Base-by-base conservation (phyloP, 768 basidiomycete species). In the Gloeophyllum trabeum region DNA sequence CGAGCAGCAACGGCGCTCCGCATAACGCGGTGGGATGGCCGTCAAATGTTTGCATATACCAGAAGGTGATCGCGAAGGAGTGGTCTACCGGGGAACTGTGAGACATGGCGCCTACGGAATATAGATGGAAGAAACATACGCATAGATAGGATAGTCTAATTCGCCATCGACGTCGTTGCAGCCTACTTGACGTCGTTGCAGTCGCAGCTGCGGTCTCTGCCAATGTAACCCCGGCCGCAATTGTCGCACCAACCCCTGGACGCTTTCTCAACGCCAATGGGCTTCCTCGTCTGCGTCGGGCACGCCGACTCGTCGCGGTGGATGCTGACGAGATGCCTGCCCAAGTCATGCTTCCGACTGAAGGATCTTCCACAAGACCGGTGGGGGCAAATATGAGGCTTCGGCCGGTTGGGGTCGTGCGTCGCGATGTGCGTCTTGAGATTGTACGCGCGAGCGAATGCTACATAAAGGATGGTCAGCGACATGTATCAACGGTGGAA, bases 361-460 rank as follows among this genome's bases (percentile, higher is more conserved):
- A 97, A 97, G 16, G 88, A 88, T 42, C 92, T 81, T 24, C 81
- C 83, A 48, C 92, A 97, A 2, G 79, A 75, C 34, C 74, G 68
- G 61, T 94, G 87, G 34, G 82, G 84, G 60, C 92, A 97, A 35
- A 80, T 73, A 56, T 89, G 84, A 4, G 90, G 89, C 65, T 94
- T 97, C 39, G 81, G 64, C 46, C 92, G 73, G 60, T 88, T 81
- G 19, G 93, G 92, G 57, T 94, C 89, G 61, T 97, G 92, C 3
- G 92, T 97, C 20, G 84, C 83, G 74, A 87, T 80, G 60, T 96
- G 92, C 0, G 92, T 93, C 67, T 97, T 97, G 44, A 97, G 63
- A 54, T 97, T 97, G 62, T 87, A 96, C 2, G 90, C 90, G 21
- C 92, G 71, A 7, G 91, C 92, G 51, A 97, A 97, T 1, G 85